Conservation (phyloP, 2,329 filamentous ascomycete genomes). For the Aspergillus melleus region DNA sequence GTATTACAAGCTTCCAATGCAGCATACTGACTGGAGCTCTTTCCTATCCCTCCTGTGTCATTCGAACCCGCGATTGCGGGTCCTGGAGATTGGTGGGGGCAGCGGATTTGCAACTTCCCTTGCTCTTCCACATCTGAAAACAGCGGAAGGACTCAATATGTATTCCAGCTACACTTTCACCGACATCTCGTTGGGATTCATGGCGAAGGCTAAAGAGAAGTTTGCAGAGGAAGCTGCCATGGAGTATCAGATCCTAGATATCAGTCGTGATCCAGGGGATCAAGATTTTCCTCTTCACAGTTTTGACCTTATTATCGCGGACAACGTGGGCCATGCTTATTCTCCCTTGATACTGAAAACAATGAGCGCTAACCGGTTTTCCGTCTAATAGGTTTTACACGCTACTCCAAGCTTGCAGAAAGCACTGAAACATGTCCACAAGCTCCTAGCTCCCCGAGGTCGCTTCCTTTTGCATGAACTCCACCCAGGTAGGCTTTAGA, state of each 20-base stretch:
- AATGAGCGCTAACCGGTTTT: too few relatives aligned
- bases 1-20: too few relatives aligned
- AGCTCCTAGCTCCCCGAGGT: constrained; percentile 42
- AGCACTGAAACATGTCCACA: constrained; percentile 19
- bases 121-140: constrained; percentile 11
- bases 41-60: constrained; percentile 19
- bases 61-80: constrained; percentile 20
- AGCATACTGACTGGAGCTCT: not conserved
- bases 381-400: constrained; percentile 8
- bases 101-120: constrained; percentile 24
- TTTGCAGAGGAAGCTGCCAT: constrained; percentile 23
- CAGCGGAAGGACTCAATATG: not conserved
- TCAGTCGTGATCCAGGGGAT: constrained; percentile 23
- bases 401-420: constrained; percentile 10
- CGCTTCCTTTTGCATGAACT: constrained; percentile 48
- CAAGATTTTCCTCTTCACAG: constrained; percentile 28
- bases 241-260: constrained; percentile 30
- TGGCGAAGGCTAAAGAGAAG: constrained; percentile 22
- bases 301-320: constrained; percentile 36
- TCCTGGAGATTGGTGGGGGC: constrained; percentile 30
- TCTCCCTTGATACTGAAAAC: not conserved
- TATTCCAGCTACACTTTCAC: constrained; percentile 28
- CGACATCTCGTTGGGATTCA: constrained; percentile 30
- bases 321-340: constrained; percentile 22
- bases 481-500: constrained; percentile 11